Conservation (phyloP, 108 stramenopile genomes). For the Mediolabrus comicus region DNA sequence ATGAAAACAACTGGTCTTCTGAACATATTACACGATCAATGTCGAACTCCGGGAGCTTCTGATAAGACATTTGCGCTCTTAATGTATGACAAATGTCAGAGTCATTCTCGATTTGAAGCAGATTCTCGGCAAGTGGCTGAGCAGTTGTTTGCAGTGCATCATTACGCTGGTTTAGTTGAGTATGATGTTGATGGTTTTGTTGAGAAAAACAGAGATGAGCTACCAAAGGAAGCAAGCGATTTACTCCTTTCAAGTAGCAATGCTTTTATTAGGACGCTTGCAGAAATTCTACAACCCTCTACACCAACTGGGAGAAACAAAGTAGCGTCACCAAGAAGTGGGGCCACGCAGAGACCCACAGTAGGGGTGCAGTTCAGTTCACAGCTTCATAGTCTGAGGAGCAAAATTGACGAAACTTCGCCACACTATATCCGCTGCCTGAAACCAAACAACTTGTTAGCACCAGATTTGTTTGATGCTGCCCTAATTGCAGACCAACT, state of each 20-base stretch:
- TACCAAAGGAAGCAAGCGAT: conserved; percentile 79
- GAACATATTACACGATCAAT: conserved; percentile 80
- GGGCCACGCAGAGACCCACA: conserved; percentile 49
- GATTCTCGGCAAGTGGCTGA: conserved; percentile 58
- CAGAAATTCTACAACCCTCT: conserved; percentile 39
- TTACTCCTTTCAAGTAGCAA: conserved; percentile 53
- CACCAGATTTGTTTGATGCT: conserved; percentile 66
- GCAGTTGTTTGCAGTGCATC: conserved; percentile 70
- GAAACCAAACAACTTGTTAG: conserved; percentile 80
- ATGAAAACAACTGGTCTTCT: conserved; percentile 76
- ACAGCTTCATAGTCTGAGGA: conserved; percentile 63
- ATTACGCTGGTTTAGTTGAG: conserved; percentile 89
- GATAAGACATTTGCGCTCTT: conserved; percentile 66
- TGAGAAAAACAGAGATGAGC: conserved; percentile 92
- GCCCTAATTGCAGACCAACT: conserved; percentile 81
- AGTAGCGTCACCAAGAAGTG: conserved; percentile 12
- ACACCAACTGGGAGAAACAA: conserved; percentile 1
- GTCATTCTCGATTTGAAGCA: conserved; percentile 64
- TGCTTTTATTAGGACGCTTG: conserved; percentile 49
- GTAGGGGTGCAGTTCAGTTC: conserved; percentile 77
- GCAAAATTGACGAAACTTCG: conserved; percentile 70
- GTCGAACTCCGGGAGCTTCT: conserved; percentile 66
- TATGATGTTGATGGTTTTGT: conserved; percentile 84
- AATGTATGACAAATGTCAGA: conserved; percentile 63
- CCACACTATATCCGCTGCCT: conserved; percentile 90